Conservation (phyloP, 1,139 yeast genomes). For the Geotrichum klebahnii region DNA sequence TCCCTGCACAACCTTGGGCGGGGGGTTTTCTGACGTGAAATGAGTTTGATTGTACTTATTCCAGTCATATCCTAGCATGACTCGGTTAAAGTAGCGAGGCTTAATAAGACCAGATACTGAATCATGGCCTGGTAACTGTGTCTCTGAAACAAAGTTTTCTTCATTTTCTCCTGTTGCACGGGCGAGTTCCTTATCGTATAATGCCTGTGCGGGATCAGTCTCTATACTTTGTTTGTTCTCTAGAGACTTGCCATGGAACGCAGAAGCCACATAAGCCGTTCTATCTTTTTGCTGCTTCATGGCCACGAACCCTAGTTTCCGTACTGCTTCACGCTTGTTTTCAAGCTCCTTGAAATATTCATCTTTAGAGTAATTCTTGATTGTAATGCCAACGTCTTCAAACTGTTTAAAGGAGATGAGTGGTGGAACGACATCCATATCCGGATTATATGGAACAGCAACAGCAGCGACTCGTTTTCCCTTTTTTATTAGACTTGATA, state of each 20-base stretch:
- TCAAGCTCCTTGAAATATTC: constrained; percentile 8
- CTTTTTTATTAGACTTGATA: constrained; percentile 10
- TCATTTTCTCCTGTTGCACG: constrained; percentile 18
- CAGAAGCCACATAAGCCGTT: constrained; percentile 11
- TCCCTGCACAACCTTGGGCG: constrained; percentile 42
- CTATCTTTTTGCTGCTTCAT: constrained; percentile 18
- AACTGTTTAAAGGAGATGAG: constrained; percentile 2
- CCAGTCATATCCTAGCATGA: constrained; percentile 41
- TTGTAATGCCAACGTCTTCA: constrained; percentile 4
- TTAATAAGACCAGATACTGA: constrained; percentile 27
- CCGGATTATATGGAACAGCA: constrained; percentile 20
- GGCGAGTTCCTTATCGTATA: constrained; percentile 13
- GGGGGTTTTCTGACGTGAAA: constrained; percentile 38
- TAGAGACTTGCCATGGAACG: not conserved
- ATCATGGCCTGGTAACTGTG: constrained; percentile 25
- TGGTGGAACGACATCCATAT: constrained; percentile 22
- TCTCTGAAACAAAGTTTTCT: constrained; percentile 16
- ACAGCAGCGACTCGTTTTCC: constrained; percentile 7
- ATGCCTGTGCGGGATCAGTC: constrained; percentile 8
- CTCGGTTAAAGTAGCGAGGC: constrained; percentile 38
- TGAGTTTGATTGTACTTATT: constrained; percentile 40
- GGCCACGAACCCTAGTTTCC: constrained; percentile 14
- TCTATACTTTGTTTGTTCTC: not conserved
- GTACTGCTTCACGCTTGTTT: constrained; percentile 1
- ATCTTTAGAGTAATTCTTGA: not conserved